Evolutionary conservation across 371 early-diverging fungal species (phyloP), one percentile per base, ranked within the genome.

Genomic region (Neoconidiobolus thromboides): DNA sequence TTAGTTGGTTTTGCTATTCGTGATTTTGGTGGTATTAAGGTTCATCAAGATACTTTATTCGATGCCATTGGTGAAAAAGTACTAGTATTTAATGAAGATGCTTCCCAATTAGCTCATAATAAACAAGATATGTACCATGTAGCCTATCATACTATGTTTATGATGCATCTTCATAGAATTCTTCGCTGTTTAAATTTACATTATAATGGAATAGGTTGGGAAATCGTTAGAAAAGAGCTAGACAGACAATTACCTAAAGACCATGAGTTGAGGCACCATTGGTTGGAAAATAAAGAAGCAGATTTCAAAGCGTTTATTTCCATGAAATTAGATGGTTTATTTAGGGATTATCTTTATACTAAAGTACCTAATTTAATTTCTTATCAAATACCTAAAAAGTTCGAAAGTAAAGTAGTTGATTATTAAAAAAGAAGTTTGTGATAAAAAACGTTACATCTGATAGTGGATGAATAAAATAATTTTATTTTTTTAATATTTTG

Each of bases 21-120:
- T 54, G 85, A 86, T 66, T 86, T 81, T 74, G 86, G 86, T 64
- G 86, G 86, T 43, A 68, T 83, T 48, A 81, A 76, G 67, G 75
- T 74, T 3, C 81, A 84, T 58, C 73, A 67, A 36, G 72, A 71
- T 39, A 81, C 78, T 9, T 70, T 83, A 36, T 62, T 63, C 37
- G 48, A 62, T 15, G 65, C 77, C 2, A 68, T 66, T 38, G 76
- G 75, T 50, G 65, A 67, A 37, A 63, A 74, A 41, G 64, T 79
- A 39, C 74, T 79, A 42, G 75, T 80, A 44, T 64, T 83, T 14
- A 77, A 81, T 9, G 81, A 76, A 50, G 71, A 75, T 52, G 74
- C 73, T 64, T 75, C 74, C 7, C 54, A 54, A 9, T 75, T 73
- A 42, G 83, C 82, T 1, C 59, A 75, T 26, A 60, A 68, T 2